Base-by-base conservation (phyloP, 169 alveolate species). In the Plasmodium chabaudi region DNA sequence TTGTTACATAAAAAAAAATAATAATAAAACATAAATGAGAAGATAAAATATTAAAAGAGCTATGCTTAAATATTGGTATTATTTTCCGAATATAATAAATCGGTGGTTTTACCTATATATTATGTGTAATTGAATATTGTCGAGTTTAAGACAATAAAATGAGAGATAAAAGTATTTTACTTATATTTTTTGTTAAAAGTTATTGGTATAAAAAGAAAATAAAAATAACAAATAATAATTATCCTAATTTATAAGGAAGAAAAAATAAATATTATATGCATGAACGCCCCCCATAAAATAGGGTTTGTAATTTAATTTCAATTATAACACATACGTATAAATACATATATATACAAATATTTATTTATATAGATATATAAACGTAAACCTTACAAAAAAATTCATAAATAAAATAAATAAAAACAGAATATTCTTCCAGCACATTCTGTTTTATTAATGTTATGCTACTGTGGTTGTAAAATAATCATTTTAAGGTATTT, bases 211-310 rank as follows among this genome's bases (percentile, higher is more conserved):
- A 49, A 59, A 74, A 74, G 15, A 13, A 44, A 44, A 68, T 34
- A 57, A 64, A 64, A 44, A 46, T 67, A 47, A 79, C 82, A 79
- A 79, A 75, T 75, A 44, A 57, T 25, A 63, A n/a, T 75, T 61
- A 64, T 75, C 69, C 68, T 63, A 75, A 75, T 63, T 75, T 75
- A 75, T 44, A 17, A 53, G 25, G 51, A 44, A 60, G 49, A 73
- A 73, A 57, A 42, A 75, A 61, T 59, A 44, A 12, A 74, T 39
- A 61, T 23, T 13, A 60, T 73, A 34, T 34, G 42, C 5, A 34
- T 34, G 42, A 34, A 34, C 6, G 7, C 42, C 13, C 60, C 49
- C 47, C 57, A 59, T 59, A 73, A 73, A 59, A 44, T 73, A 73
- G 44, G 88, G 61, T 44, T 19, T 73, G 39, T 49, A 59, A 53